Base-by-base conservation (phyloP, 805 yeast species). In the Wickerhamiella australiensis region DNA sequence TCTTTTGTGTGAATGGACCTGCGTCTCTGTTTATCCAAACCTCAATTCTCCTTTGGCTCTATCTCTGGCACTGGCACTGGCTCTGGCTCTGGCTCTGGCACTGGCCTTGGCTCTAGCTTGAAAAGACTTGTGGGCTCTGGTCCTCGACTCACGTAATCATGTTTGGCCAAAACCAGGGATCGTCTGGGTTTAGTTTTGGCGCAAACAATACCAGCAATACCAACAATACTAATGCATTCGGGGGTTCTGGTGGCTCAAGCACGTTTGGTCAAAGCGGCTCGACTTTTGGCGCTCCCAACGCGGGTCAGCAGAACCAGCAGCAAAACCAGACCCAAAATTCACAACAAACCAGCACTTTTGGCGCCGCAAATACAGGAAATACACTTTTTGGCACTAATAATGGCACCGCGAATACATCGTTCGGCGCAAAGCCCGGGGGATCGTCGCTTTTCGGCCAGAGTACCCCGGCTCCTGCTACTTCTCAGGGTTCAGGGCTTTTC, bases 401-500 rank as follows among this genome's bases (percentile, higher is more conserved):
- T 20, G 13, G n/a, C 15, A 27, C 46, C 5, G 37, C 46, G 11
- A 42, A 27, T 15, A 42, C 37, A 3, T 20, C 26, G 6, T 42
- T 42, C 18, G 46, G 46, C 46, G 13, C 7, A 9, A 42, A 22
- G 11, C 22, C 45, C 15, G 22, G 27, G 13, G 40, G 40, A 4
- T 5, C 40, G 13, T 17, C 22, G 40, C 20, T 36, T 7, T 36
- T 36, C 12, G 40, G 40, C 3, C 33, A 29, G 33, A 29, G 33
- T 29, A 29, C 7, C 13, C 33, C 33, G 13, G 20, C 40, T 15
- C 21, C 43, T 22, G 21, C 4, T n/a, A 41, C 33, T 8, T 25
- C 26, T 17, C 42, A 13, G 17, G 56, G 62, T 11, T 68, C 69
- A 1, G 70, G 69, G 1, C 52, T 66, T 27, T 68, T 69, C 58